Evolutionary conservation across 768 basidiomycete species (phyloP), one percentile per base, ranked within the genome.

Genomic region (Sarcomyxa edulis): DNA sequence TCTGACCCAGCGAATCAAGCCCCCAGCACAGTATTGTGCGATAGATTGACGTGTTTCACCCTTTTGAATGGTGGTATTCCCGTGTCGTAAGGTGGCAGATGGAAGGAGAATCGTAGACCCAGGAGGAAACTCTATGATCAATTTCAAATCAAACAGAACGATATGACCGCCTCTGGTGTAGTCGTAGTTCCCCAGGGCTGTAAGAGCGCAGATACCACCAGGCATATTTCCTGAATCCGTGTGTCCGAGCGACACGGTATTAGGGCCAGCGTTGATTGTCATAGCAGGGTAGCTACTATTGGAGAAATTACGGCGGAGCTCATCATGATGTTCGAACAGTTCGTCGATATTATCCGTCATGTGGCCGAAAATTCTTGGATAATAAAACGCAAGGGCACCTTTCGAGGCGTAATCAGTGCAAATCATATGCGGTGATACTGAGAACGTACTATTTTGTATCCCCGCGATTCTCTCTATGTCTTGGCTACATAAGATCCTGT

Each of bases 21-120:
- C 50, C 6, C 50, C 53, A 7, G 53, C 45, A 18, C 42, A 33
- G 39, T 52, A 56, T 27, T 54, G 53, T 3, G 48, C 49, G 31
- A 56, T 25, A 2, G 49, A 47, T n/a, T n/a, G n/a, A n/a, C n/a
- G n/a, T n/a, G n/a, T n/a, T n/a, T n/a, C n/a, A n/a, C n/a, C n/a
- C n/a, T n/a, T n/a, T n/a, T n/a, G n/a, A n/a, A n/a, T n/a, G n/a
- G n/a, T n/a, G n/a, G n/a, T n/a, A n/a, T n/a, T n/a, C n/a, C n/a
- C 35, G 34, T 53, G 52, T 5, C 25, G 20, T 14, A 53, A 14
- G 15, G 42, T 19, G 23, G 52, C 49, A 6, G 52, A 53, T 2
- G 49, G 54, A 14, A 55, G 36, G 18, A 55, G 32, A 24, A 49
- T 44, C 5, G 49, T 48, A 7, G 47, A 24, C 14, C 51, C 51